Evolutionary conservation across 805 yeast genomes (phyloP).

Genomic region (Ogataea pilisensis): DNA sequence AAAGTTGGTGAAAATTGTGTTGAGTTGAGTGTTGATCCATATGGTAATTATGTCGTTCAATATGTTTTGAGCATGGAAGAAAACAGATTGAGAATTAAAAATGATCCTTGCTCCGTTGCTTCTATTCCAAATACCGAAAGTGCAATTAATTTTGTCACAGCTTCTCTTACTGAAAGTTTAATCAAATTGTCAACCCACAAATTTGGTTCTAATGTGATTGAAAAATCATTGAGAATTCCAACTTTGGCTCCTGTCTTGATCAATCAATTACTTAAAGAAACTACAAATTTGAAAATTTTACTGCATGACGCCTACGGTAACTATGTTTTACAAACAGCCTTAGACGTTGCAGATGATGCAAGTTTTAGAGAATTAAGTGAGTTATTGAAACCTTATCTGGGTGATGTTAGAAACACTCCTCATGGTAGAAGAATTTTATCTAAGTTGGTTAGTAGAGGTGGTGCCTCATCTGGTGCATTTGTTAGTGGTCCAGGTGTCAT

Average conservation of each 20-base stretch:
- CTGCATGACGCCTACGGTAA: constrained; percentile 58
- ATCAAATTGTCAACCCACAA: constrained; percentile 50
- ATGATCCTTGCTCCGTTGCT: constrained; percentile 20
- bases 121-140: constrained; percentile 28
- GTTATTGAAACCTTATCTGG: constrained; percentile 67
- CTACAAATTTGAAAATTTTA: constrained; percentile 35
- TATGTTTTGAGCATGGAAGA: constrained; percentile 59
- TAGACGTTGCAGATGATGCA: constrained; percentile 48
- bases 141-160: constrained; percentile 27
- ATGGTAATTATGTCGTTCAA: constrained; percentile 96
- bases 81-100: constrained; percentile 28
- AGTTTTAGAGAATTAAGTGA: constrained; percentile 54
- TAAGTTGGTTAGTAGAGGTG: constrained; percentile 40
- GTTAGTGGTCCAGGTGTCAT: background rate
- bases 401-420: constrained; percentile 82
- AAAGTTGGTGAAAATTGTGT: constrained; percentile 68
- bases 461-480: constrained; percentile 16
- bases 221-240: constrained; percentile 47
- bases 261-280: constrained; percentile 36
- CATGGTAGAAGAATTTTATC: constrained; percentile 92
- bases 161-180: constrained; percentile 27
- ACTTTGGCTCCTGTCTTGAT: constrained; percentile 43
- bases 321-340: constrained; percentile 54
- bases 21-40: constrained; percentile 80
- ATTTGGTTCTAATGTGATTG: constrained; percentile 59